Percentiles rank a stretch among this genome's conserved stretches.
Conservation (phyloP, 225 moss, liverwort and hornwort species). For the Ulota crispa region DNA sequence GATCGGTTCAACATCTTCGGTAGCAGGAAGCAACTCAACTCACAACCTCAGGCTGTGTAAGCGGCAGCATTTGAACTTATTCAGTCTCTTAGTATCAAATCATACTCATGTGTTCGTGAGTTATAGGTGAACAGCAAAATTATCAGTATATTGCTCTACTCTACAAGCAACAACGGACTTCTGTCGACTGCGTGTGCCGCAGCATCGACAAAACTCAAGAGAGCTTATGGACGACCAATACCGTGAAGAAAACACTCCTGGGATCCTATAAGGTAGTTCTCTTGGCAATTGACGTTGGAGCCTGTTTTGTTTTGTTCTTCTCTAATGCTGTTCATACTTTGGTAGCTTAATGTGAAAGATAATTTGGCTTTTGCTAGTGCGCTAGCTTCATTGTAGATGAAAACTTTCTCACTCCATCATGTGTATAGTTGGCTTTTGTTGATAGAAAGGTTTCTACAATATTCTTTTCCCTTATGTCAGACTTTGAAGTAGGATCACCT, state of each 20-base stretch:
- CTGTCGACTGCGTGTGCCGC: conserved; percentile 24
- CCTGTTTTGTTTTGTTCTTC: conserved; percentile 19
- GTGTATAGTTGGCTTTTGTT: conserved; percentile 48
- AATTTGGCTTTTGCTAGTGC: conserved; percentile 32
- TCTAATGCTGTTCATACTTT: conserved; percentile 15
- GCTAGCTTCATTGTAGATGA: conserved; percentile 45
- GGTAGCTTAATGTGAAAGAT: conserved; percentile 31
- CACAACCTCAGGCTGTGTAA: conserved; percentile 40
- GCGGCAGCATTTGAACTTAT: background rate
- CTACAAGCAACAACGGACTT: conserved; percentile 10
- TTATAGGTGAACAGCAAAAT: conserved; percentile 12
- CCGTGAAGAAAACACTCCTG: conserved; percentile 15
- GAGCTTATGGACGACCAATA: conserved; percentile 5
- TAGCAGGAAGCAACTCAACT: conserved; percentile 36
- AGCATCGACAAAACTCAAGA: conserved; percentile 19
- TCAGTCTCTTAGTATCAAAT: background rate
- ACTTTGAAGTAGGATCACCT: conserved; percentile 21
- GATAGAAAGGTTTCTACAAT: conserved; percentile 36
- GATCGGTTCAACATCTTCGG: conserved; percentile 61
- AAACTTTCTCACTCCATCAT: conserved; percentile 25
- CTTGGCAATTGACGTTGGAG: conserved; percentile 18
- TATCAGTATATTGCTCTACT: conserved; percentile 28
- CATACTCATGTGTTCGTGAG: conserved; percentile 12
- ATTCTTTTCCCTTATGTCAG: conserved; percentile 33
- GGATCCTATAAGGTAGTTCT: conserved; percentile 22